Percentiles rank a stretch among this genome's conserved stretches.
Evolutionary conservation across 2,329 filamentous ascomycete genomes (phyloP).

Genomic region (Ustulina deusta): DNA sequence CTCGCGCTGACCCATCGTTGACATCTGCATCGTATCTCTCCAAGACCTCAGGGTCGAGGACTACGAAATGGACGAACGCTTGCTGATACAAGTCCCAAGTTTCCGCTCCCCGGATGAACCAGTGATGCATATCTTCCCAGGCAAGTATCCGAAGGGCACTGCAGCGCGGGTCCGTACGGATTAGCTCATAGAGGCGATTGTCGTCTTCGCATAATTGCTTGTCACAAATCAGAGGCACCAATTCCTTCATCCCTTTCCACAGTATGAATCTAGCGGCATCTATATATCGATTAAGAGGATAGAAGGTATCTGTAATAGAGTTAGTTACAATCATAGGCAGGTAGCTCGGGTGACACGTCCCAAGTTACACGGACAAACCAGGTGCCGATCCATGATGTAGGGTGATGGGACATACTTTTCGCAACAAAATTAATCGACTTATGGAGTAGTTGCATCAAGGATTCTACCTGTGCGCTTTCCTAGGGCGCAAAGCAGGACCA

Average conservation of each 20-base stretch:
- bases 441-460: neutral
- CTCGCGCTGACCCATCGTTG: neutral
- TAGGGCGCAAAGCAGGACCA: slow-evolving; percentile 16
- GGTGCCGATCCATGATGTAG: neutral
- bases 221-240: neutral
- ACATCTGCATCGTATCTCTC: neutral
- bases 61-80: neutral
- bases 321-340: neutral
- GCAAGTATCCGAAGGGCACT: no score
- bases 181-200: neutral
- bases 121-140: neutral
- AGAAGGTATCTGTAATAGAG: neutral
- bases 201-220: neutral
- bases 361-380: neutral
- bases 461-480: slow-evolving; percentile 3
- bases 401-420: neutral
- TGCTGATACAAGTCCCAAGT: no score
- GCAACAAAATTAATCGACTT: neutral
- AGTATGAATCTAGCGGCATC: no score
- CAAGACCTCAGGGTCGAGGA: neutral
- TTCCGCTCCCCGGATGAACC: neutral
- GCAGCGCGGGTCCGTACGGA: no score
- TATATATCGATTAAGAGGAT: no score
- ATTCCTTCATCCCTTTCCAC: neutral
- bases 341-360: neutral